phyloP scores from a whole-genome alignment of 1,284 basidiomycete genomes.

The Athelia sp. region DNA sequence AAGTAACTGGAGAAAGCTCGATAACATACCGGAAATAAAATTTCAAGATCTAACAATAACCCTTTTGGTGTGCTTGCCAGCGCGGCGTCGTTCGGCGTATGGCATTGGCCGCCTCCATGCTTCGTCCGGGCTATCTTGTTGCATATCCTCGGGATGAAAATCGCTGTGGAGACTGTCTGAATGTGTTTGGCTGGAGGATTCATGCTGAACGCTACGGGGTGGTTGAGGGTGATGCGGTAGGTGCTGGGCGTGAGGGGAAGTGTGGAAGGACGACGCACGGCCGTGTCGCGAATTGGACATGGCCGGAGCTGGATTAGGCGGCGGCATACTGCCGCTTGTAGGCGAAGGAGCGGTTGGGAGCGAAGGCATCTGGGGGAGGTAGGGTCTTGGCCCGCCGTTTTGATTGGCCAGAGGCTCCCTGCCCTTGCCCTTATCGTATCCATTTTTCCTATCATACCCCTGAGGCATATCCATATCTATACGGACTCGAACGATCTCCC shows the following conservation, averaged over 20 bases:
- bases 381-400: conserved; percentile 2
- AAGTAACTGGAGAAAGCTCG: too few relatives aligned
- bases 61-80: conserved; percentile 68
- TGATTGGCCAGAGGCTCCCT: conserved; percentile 13
- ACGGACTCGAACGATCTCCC: conserved; percentile 66
- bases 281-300: conserved; percentile 1
- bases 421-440: conserved; percentile 11
- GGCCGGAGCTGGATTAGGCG: conserved; percentile 6
- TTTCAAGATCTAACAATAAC: conserved; percentile 38
- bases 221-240: conserved; percentile 20
- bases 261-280: conserved; percentile 9
- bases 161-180: conserved; percentile 32
- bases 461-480: conserved; percentile 51
- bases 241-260: conserved; percentile 20
- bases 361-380: conserved; percentile 5
- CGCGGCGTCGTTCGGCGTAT: conserved; percentile 60
- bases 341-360: conserved; percentile 3
- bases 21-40: too few relatives aligned
- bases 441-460: conserved; percentile 7
- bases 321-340: not conserved
- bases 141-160: conserved; percentile 37
- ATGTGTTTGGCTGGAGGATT: conserved; percentile 19
- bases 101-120: conserved; percentile 64
- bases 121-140: conserved; percentile 48
- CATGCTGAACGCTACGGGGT: conserved; percentile 12